phyloP scores from a whole-genome alignment of 768 basidiomycete species.

The Clitopilus hobsonii region DNA sequence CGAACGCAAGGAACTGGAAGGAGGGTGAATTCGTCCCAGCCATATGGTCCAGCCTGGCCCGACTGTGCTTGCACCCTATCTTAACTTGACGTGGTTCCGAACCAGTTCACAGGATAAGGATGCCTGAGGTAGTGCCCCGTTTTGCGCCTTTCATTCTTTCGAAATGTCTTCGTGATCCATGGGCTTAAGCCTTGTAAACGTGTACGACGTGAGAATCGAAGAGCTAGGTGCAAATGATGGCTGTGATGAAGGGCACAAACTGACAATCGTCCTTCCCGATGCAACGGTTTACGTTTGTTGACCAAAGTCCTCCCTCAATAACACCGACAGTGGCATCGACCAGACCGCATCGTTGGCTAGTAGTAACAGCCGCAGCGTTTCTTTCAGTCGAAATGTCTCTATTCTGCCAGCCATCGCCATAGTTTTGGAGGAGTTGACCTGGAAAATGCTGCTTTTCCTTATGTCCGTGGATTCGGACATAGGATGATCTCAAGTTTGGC shows the following conservation, averaged over 20 bases:
- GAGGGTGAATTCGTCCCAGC: not conserved
- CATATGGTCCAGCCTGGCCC: not conserved
- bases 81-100: not conserved
- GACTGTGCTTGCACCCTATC: no score
- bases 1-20: not conserved
- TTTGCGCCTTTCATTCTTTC: not conserved
- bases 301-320: not conserved
- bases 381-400: no score
- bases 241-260: no score
- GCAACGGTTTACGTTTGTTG: not conserved
- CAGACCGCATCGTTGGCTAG: no score
- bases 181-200: not conserved
- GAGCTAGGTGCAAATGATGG: not conserved
- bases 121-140: not conserved
- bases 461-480: no score
- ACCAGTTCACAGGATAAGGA: not conserved
- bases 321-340: not conserved
- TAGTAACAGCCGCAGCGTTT: no score
- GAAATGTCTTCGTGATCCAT: not conserved
- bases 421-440: no score
- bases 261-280: no score
- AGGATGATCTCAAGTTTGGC: no score
- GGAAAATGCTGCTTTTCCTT: no score
- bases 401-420: no score
- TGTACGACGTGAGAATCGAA: constrained; percentile 1